Base-by-base conservation (phyloP, 2,329 filamentous ascomycete species). In the Plectosphaerella sp. region DNA sequence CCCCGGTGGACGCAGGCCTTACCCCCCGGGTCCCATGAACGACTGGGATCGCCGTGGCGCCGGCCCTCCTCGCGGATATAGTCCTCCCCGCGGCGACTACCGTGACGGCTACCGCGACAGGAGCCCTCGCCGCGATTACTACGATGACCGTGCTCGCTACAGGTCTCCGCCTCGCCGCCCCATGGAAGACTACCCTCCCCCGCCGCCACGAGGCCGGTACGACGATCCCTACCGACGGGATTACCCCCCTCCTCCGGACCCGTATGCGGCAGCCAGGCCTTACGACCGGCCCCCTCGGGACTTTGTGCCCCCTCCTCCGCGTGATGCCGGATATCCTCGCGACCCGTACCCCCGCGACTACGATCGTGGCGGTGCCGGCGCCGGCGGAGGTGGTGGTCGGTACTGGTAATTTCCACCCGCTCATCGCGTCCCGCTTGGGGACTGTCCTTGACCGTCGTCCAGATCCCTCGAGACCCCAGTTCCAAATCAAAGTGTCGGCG, bases 51-150 rank as follows among this genome's bases (percentile, higher is more conserved):
- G 91, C 62, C 90, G 93, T 63, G 87, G 87, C 3, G 77, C 77
- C 45, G 28, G 8, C 3, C 88, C 89, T 55, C 84, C 84, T 54
- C 84, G 90, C 61, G 89, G 87, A 54, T 96, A 95, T 69, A 95
- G 88, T 69, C 92, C 91, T 57, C 87, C 88, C 58, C 84, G 88
- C 18, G 77, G 77, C 15, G 76, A 70, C 18, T 79, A 78, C 59
- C 83, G 80, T 48, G 86, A 88, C 56, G 86, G 88, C 58, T 96
- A 96, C 71, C 91, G 93, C 67, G 91, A 95, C 65, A 86, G 92
- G 62, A 93, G 90, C 64, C 88, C 88, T 52, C 87, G 88, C 54
- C 87, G 90, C 60, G 88, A 93, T 55, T 96, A 96, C 72, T 96
- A 97, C 71, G 87, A 90, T 46, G 89, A 93, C 58, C 84, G 88